These are phyloP conservation scores for Calonectria hongkongensis DNA, from an alignment of 2,329 filamentous ascomycete genomes.

Conservation along the genomic window DNA sequence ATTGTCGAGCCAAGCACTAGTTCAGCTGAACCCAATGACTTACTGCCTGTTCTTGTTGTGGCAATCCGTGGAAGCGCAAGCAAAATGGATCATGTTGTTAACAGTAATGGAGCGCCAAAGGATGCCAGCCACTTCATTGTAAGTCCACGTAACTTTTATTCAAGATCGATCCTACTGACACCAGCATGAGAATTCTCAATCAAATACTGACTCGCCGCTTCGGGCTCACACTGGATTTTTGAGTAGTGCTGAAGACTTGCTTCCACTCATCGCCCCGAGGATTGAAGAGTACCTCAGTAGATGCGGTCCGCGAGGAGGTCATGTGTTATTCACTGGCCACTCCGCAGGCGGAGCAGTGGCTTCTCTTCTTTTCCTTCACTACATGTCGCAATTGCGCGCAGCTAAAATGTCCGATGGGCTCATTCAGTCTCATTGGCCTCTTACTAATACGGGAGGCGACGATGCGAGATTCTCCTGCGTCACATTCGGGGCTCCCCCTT, in stretches of 20 bases:
- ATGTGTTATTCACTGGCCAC: background rate
- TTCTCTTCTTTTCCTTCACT: background rate
- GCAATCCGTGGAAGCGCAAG: slow-evolving; percentile 7
- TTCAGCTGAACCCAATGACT: background rate
- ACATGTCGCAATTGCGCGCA: background rate
- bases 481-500: background rate
- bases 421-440: background rate
- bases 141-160: background rate
- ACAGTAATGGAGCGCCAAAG: background rate
- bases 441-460: background rate
- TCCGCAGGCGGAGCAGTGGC: background rate
- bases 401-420: background rate
- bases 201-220: background rate
- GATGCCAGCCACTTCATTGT: background rate
- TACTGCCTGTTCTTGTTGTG: background rate
- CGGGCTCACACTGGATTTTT: background rate
- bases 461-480: background rate
- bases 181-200: background rate
- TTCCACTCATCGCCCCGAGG: background rate
- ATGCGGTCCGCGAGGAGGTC: background rate
- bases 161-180: background rate
- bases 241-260: background rate
- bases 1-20: background rate
- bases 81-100: background rate
- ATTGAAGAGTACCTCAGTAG: background rate